Percentiles rank a stretch among this genome's conserved stretches.
phyloP scores from a whole-genome alignment of 2,329 filamentous ascomycete genomes.

The Dactylellina leptospora region DNA sequence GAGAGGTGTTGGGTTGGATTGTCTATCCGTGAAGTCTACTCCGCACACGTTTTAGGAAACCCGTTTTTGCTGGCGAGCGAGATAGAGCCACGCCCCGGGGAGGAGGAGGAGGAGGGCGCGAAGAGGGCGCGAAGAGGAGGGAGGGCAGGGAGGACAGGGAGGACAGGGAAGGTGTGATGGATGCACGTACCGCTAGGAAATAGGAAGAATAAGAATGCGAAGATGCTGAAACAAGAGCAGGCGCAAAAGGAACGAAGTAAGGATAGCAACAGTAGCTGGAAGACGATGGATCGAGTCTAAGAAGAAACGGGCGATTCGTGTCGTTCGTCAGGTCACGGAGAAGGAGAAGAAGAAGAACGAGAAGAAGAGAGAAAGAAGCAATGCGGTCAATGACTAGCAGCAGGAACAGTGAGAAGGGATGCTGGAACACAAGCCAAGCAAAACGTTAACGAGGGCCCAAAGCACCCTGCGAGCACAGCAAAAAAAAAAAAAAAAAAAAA shows the following conservation, averaged over 20 bases:
- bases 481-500: conserved; percentile 15
- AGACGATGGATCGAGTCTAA: conserved; percentile 26
- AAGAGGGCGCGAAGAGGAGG: conserved; percentile 32
- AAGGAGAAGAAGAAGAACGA: too few species aligned
- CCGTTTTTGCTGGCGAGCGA: conserved; percentile 37
- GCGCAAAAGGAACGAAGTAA: conserved; percentile 57
- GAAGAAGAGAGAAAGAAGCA: too few species aligned
- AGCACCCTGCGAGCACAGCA: conserved; percentile 46
- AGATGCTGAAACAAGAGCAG: conserved; percentile 56
- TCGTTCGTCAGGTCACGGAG: conserved; percentile 45
- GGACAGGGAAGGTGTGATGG: too few species aligned
- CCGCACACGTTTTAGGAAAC: conserved; percentile 56
- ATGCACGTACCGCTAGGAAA: conserved; percentile 24
- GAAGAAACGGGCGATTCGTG: conserved; percentile 47
- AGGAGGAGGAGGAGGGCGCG: conserved; percentile 37
- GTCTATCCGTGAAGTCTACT: conserved; percentile 52
- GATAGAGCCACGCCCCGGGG: conserved; percentile 32
- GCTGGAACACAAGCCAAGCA: conserved; percentile 53
- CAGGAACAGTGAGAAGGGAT: not conserved
- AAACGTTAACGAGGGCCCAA: conserved; percentile 54
- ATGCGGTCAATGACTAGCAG: conserved; percentile 14
- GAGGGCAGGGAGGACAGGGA: not conserved
- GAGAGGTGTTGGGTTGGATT: conserved; percentile 51
- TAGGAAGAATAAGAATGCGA: conserved; percentile 40
- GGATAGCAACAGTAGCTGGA: conserved; percentile 56